Conservation (phyloP, 441 rosid genomes). For the Croton laevigatus region DNA sequence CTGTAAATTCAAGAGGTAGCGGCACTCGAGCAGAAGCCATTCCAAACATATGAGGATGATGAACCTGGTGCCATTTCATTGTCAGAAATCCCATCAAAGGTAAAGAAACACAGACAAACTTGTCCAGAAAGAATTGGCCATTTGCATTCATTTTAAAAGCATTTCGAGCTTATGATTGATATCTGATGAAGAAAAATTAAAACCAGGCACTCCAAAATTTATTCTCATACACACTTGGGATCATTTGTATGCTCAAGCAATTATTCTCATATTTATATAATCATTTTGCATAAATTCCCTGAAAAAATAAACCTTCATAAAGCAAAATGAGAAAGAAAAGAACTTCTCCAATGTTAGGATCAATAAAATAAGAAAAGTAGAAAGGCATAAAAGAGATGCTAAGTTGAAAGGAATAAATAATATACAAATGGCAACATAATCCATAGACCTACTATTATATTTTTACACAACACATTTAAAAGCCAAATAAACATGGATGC, state of each 20-base stretch:
- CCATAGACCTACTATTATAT: constrained; percentile 10
- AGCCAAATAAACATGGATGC: constrained; percentile 3
- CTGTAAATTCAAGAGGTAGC: constrained; percentile 51
- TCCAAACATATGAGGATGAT: constrained; percentile 49
- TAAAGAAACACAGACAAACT: constrained; percentile 19
- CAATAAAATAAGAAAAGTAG: constrained; percentile 22
- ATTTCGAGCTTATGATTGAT: constrained; percentile 16
- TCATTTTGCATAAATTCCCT: constrained; percentile 26
- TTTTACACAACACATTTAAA: constrained; percentile 7
- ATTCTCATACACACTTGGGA: constrained; percentile 4
- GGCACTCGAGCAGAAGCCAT: constrained; percentile 63
- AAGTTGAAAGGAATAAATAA: constrained; percentile 17
- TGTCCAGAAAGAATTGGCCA: constrained; percentile 10
- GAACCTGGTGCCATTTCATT: constrained; percentile 42
- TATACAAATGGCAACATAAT: constrained; percentile 9
- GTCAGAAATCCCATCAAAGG: constrained; percentile 25
- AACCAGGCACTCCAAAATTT: constrained; percentile 8
- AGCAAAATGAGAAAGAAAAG: constrained; percentile 13
- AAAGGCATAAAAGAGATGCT: constrained; percentile 31
- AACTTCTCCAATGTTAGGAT: constrained; percentile 8
- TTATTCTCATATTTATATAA: constrained; percentile 10
- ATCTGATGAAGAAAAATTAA: constrained; percentile 12
- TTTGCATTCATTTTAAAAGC: constrained; percentile 8
- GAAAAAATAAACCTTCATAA: constrained; percentile 15
- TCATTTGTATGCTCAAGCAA: constrained; percentile 5